phyloP scores from a whole-genome alignment of 2,329 filamentous ascomycete genomes.

The Cladosporium oxysporum region DNA sequence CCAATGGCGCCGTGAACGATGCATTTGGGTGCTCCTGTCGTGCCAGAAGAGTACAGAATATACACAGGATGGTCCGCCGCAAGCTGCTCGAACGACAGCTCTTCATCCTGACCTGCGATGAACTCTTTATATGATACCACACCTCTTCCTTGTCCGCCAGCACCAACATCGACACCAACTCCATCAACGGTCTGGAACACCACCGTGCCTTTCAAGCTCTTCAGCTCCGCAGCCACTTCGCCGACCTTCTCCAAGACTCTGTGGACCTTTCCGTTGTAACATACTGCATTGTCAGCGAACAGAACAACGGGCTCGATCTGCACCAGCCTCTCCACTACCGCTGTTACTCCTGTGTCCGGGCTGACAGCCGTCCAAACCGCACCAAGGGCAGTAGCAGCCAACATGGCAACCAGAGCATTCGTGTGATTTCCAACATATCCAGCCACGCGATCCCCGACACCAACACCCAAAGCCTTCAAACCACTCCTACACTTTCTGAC shows the following conservation, averaged over 20 bases:
- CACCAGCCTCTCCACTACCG: conserved; percentile 80
- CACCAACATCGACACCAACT: conserved; percentile 15
- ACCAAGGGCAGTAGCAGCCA: conserved; percentile 78
- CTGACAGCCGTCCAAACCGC: conserved; percentile 93
- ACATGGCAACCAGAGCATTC: conserved; percentile 83
- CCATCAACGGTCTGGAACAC: conserved; percentile 66
- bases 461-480: conserved; percentile 66
- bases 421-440: conserved; percentile 87
- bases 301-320: conserved; percentile 83
- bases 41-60: conserved; percentile 90
- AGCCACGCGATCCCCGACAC: conserved; percentile 62
- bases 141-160: conserved; percentile 5
- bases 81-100: conserved; percentile 68
- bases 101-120: conserved; percentile 2
- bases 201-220: conserved; percentile 68
- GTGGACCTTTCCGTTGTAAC: conserved; percentile 91
- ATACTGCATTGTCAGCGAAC: conserved; percentile 82
- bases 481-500: conserved; percentile 73
- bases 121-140: conserved; percentile 22
- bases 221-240: conserved; percentile 71
- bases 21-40: conserved; percentile 83
- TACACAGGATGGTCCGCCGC: conserved; percentile 86
- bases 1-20: conserved; percentile 91
- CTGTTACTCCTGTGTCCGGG: conserved; percentile 87
- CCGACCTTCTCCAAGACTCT: conserved; percentile 74